Percentiles rank a stretch among this genome's conserved stretches.
Evolutionary conservation across 2,329 filamentous ascomycete genomes (phyloP).

Genomic region (Fusarium sp.): DNA sequence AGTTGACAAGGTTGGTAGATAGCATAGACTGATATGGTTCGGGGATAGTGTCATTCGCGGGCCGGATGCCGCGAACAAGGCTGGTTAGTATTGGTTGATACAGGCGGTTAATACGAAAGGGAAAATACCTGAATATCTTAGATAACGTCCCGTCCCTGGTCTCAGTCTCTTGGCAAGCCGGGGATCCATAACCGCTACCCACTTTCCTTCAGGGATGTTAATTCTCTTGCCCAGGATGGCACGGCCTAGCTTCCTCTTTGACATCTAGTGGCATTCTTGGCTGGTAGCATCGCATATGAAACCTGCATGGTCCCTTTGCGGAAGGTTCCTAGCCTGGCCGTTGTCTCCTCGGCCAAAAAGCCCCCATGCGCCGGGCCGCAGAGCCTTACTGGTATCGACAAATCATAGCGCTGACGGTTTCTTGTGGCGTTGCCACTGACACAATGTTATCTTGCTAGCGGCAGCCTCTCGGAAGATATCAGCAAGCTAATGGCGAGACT

Average conservation of each 20-base stretch:
- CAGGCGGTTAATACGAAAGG: slow-evolving; percentile 1
- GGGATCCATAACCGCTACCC: neutral
- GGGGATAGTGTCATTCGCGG: slow-evolving; percentile 11
- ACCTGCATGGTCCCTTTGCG: slow-evolving; percentile 10
- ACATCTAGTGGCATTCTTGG: slow-evolving; percentile 4
- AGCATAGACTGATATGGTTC: slow-evolving; percentile 5
- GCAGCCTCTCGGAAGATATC: slow-evolving; percentile 5
- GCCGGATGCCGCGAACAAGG: slow-evolving; percentile 30
- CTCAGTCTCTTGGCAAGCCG: slow-evolving; percentile 20
- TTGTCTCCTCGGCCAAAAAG: neutral
- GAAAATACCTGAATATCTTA: neutral
- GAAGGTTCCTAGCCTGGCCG: slow-evolving; percentile 16
- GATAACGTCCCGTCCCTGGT: slow-evolving; percentile 19
- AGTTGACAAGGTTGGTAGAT: slow-evolving; percentile 10
- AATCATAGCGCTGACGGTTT: neutral
- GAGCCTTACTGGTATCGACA: slow-evolving; percentile 13
- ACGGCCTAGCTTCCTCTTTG: slow-evolving; percentile 29
- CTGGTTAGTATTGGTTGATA: neutral
- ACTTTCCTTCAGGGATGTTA: neutral
- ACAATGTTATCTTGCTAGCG: slow-evolving; percentile 9
- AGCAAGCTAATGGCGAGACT: neutral
- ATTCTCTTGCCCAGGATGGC: neutral
- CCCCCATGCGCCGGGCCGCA: slow-evolving; percentile 16
- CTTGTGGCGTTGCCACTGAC: slow-evolving; percentile 7
- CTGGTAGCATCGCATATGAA: slow-evolving; percentile 7